A percentile compares a stretch with the other conserved stretches of the same genome.
Evolutionary conservation across 306 rosid species (phyloP).

Genomic region (Calophaca sinica): DNA sequence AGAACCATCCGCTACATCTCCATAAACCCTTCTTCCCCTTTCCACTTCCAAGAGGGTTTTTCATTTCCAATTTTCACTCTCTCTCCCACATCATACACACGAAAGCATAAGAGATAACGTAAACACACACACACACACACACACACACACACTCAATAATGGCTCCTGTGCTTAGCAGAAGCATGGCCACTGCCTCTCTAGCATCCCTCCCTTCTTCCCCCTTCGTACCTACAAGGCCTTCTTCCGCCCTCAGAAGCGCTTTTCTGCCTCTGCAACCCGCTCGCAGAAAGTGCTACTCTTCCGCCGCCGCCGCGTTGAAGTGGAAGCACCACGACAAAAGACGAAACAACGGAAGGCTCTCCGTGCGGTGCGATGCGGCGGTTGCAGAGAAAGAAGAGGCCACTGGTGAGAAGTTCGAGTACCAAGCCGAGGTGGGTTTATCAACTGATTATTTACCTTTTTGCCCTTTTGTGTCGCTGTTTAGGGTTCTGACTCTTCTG

Average conservation of each 20-base stretch:
- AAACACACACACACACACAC: no score
- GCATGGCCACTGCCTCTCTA: constrained; percentile 63
- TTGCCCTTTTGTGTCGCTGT: not conserved
- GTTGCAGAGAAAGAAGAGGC: constrained; percentile 83
- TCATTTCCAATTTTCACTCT: constrained; percentile 21
- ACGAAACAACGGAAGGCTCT: constrained; percentile 43
- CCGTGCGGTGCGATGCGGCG: constrained; percentile 81
- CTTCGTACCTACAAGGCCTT: constrained; percentile 44
- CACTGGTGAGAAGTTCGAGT: constrained; percentile 88
- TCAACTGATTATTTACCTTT: not conserved
- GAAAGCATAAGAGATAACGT: constrained; percentile 10
- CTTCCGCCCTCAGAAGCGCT: constrained; percentile 52
- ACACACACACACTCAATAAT: constrained; percentile 36
- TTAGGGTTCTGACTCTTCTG: no score
- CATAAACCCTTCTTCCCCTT: constrained; percentile 45
- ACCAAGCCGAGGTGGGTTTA: constrained; percentile 91
- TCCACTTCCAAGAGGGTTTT: not conserved
- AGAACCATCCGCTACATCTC: constrained; percentile 46
- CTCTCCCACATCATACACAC: not conserved
- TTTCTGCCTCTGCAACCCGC: constrained; percentile 66
- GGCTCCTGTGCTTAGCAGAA: constrained; percentile 89
- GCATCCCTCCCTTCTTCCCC: constrained; percentile 70
- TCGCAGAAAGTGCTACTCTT: constrained; percentile 49
- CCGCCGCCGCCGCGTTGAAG: constrained; percentile 51
- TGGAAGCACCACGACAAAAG: constrained; percentile 54